Percentiles rank a stretch among this genome's conserved stretches.
phyloP scores from a whole-genome alignment of 371 early-diverging fungal species.

The Funneliformis caledonium region DNA sequence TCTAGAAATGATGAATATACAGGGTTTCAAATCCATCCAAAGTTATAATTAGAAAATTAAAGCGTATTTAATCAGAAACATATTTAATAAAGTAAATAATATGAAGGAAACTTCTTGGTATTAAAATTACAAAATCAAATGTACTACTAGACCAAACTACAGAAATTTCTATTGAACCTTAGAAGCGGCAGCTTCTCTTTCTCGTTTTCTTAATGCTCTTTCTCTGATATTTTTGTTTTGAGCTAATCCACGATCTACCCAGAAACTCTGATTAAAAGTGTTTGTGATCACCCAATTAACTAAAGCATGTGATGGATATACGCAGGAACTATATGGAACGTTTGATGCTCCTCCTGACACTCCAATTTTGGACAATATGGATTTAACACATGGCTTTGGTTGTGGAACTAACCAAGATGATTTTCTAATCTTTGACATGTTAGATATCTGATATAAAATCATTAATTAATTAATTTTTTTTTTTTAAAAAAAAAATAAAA shows the following conservation, averaged over 20 bases:
- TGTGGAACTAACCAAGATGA: constrained; percentile 80
- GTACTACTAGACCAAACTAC: too few species aligned
- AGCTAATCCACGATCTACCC: constrained; percentile 67
- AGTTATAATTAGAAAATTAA: too few species aligned
- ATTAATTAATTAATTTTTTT: background rate
- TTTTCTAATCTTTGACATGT: constrained; percentile 91
- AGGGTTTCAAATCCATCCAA: background rate
- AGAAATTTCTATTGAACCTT: constrained; percentile 36
- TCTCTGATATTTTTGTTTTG: constrained; percentile 72
- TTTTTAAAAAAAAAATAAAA: background rate
- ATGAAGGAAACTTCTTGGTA: too few species aligned
- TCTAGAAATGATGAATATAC: background rate
- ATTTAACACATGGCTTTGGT: constrained; percentile 78
- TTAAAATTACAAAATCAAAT: too few species aligned
- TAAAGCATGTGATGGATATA: constrained; percentile 84
- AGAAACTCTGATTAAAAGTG: constrained; percentile 61
- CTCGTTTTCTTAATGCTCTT: constrained; percentile 74
- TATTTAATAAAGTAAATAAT: too few species aligned
- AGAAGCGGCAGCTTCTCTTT: constrained; percentile 62
- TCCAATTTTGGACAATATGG: constrained; percentile 79
- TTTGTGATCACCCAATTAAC: constrained; percentile 76
- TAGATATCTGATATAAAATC: constrained; percentile 46
- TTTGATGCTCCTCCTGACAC: constrained; percentile 69
- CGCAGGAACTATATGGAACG: constrained; percentile 74
- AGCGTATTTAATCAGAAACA: too few species aligned